These are phyloP conservation scores for Thozetella sp. DNA, from an alignment of 495 filamentous ascomycete species.

Conservation along the genomic window DNA sequence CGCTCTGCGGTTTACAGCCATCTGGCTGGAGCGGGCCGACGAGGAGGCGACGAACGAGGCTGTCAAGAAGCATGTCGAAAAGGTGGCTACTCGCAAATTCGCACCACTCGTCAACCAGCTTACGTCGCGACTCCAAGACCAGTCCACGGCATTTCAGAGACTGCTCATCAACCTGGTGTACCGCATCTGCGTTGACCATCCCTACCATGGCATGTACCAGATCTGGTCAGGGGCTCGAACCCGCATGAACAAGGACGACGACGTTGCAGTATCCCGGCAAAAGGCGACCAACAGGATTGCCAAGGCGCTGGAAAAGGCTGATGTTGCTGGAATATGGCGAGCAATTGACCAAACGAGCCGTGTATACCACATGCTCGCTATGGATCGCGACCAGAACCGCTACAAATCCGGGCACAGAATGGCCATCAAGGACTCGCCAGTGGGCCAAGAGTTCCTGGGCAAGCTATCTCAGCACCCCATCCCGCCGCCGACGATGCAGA, in stretches of 20 bases:
- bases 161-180: constrained; percentile 72
- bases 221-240: constrained; percentile 80
- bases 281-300: constrained; percentile 70
- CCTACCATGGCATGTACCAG: constrained; percentile 95
- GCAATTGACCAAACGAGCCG: constrained; percentile 73
- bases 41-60: constrained; percentile 73
- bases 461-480: constrained; percentile 62
- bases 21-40: constrained; percentile 87
- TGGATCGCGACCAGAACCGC: constrained; percentile 56
- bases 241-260: constrained; percentile 66
- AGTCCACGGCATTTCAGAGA: constrained; percentile 67
- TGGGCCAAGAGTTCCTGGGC: constrained; percentile 37
- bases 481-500: constrained; percentile 88
- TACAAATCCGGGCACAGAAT: constrained; percentile 71
- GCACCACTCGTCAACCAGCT: constrained; percentile 94
- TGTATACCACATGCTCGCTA: constrained; percentile 72
- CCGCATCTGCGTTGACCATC: constrained; percentile 86
- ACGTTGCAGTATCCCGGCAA: constrained; percentile 69
- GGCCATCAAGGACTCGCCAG: constrained; percentile 56
- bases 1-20: constrained; percentile 87
- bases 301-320: constrained; percentile 48
- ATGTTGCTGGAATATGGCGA: constrained; percentile 58
- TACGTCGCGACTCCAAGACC: constrained; percentile 82
- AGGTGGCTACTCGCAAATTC: constrained; percentile 89
- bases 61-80: constrained; percentile 65